These are phyloP conservation scores for Monosporascus ibericus DNA, from an alignment of 2,329 filamentous ascomycete genomes.

Conservation along the genomic window DNA sequence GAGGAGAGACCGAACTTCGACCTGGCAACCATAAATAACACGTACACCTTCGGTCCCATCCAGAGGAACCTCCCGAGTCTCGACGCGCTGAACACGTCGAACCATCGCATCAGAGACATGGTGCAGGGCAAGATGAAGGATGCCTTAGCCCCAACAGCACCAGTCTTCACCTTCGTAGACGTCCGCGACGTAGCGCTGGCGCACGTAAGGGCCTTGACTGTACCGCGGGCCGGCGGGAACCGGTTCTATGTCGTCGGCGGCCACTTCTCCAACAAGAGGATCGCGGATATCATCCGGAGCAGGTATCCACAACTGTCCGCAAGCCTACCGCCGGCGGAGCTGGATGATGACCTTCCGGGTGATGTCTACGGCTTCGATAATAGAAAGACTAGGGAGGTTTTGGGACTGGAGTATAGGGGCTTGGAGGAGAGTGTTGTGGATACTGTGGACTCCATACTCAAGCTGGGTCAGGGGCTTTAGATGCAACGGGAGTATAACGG, in stretches of 20 bases:
- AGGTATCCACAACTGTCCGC: constrained; percentile 47
- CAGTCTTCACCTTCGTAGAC: constrained; percentile 53
- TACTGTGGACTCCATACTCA: constrained; percentile 40
- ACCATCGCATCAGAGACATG: constrained; percentile 58
- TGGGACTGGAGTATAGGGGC: constrained; percentile 53
- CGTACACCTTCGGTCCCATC: constrained; percentile 57
- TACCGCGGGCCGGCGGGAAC: constrained; percentile 51
- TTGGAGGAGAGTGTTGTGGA: constrained; percentile 56
- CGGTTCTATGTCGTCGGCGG: constrained; percentile 59
- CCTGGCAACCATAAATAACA: constrained; percentile 55
- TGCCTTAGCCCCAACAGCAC: constrained; percentile 49
- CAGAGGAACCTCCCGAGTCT: constrained; percentile 58
- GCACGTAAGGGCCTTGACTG: constrained; percentile 54
- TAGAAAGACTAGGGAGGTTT: constrained; percentile 42
- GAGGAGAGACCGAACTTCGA: constrained; percentile 52
- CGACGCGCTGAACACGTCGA: constrained; percentile 66
- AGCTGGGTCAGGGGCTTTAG: too few relatives aligned
- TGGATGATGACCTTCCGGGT: constrained; percentile 33
- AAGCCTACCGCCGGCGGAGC: constrained; percentile 37
- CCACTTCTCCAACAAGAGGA: constrained; percentile 54
- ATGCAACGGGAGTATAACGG: too few relatives aligned
- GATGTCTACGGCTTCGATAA: constrained; percentile 53
- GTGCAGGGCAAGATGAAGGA: constrained; percentile 56
- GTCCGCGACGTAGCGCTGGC: constrained; percentile 56
- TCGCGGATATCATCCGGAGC: constrained; percentile 49